Evolutionary conservation across 495 filamentous ascomycete genomes (phyloP).

Genomic region (Lepidopterella palustris): DNA sequence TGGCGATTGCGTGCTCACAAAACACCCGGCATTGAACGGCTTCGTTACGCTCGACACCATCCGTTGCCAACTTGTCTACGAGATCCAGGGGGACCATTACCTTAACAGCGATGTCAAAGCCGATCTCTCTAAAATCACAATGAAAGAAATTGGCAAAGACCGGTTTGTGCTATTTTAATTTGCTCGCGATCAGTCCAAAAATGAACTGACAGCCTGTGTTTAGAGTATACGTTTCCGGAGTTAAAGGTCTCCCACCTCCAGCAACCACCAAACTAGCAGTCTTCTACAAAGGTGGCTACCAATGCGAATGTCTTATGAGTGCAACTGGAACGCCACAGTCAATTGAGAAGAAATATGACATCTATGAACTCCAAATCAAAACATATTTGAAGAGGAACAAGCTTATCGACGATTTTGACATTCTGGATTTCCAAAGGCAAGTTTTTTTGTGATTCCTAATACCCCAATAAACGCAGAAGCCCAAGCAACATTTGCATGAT

Average conservation of each 20-base stretch:
- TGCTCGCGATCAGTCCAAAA: background rate
- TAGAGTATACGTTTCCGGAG: conserved; percentile 39
- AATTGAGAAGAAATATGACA: conserved; percentile 41
- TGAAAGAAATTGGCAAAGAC: conserved; percentile 28
- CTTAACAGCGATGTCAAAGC: conserved; percentile 52
- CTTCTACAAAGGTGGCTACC: conserved; percentile 43
- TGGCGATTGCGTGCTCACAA: conserved; percentile 41
- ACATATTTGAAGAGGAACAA: conserved; percentile 3
- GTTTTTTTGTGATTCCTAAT: background rate
- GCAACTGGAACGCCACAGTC: conserved; percentile 39
- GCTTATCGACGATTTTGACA: conserved; percentile 19
- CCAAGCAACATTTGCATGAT: background rate
- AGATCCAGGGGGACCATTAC: conserved; percentile 52
- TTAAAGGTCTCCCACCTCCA: conserved; percentile 43
- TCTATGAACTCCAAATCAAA: conserved; percentile 40
- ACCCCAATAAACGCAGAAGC: background rate
- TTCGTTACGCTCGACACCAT: conserved; percentile 45
- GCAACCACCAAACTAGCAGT: conserved; percentile 48
- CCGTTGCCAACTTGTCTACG: conserved; percentile 52
- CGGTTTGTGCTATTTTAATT: conserved; percentile 3
- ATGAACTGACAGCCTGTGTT: background rate
- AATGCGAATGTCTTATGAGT: conserved; percentile 40
- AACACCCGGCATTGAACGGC: conserved; percentile 26
- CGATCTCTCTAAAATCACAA: conserved; percentile 41
- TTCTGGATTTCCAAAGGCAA: conserved; percentile 22